phyloP scores from a whole-genome alignment of 495 filamentous ascomycete species.

The Hyaloscypha variabilis region DNA sequence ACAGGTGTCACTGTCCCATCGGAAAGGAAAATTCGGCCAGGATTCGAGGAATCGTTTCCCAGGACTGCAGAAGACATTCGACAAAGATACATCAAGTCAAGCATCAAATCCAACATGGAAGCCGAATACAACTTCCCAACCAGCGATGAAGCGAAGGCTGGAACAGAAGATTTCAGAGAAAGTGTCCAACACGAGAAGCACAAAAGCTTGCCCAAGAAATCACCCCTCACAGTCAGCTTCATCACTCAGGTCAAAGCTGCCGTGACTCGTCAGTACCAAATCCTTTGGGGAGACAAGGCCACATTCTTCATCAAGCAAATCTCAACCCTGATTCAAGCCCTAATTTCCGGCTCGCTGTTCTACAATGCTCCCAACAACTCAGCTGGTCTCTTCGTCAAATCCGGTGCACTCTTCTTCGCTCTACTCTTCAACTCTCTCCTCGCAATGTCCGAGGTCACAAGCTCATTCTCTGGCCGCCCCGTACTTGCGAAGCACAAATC shows the following conservation, averaged over 20 bases:
- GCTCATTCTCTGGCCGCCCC: conserved; percentile 60
- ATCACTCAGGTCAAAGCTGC: conserved; percentile 45
- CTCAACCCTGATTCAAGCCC: conserved; percentile 68
- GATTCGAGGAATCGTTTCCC: conserved; percentile 64
- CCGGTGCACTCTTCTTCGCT: conserved; percentile 61
- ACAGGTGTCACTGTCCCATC: conserved; percentile 67
- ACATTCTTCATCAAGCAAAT: conserved; percentile 63
- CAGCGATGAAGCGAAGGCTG: conserved; percentile 42
- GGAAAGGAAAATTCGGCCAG: conserved; percentile 64
- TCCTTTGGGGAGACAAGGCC: conserved; percentile 62
- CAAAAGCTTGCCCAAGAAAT: conserved; percentile 67
- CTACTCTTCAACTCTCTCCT: conserved; percentile 64
- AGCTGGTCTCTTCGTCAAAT: conserved; percentile 54
- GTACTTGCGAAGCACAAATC: conserved; percentile 72
- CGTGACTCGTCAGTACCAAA: conserved; percentile 58
- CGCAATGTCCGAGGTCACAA: conserved; percentile 64
- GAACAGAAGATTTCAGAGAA: conserved; percentile 60
- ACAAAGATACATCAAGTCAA: conserved; percentile 41
- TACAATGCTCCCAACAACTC: conserved; percentile 67
- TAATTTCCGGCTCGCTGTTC: conserved; percentile 83
- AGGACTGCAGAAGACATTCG: conserved; percentile 69
- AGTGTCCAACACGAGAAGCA: conserved; percentile 69
- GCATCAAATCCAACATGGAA: conserved; percentile 27
- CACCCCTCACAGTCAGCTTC: conserved; percentile 49
- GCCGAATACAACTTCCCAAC: conserved; percentile 54